phyloP scores from a whole-genome alignment of 2,329 filamentous ascomycete species.

The Curvularia verruculosa region DNA sequence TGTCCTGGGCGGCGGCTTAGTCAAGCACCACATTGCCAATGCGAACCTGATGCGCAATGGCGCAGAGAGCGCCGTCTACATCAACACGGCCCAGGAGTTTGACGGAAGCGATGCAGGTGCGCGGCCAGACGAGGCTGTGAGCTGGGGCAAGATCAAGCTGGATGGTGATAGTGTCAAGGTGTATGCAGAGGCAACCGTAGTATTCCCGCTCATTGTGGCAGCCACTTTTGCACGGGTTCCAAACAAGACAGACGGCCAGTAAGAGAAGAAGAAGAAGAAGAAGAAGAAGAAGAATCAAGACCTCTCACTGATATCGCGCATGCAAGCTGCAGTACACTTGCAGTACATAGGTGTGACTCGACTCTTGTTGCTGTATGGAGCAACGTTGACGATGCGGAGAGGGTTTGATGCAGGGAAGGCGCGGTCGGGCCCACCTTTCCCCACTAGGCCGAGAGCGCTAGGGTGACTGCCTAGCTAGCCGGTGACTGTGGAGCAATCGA shows the following conservation, averaged over 20 bases:
- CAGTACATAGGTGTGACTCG: too few relatives aligned
- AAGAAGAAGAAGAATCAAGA: not conserved
- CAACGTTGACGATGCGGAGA: constrained; percentile 25
- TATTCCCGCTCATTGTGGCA: constrained; percentile 70
- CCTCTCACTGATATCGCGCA: not conserved
- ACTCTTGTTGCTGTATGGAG: constrained; percentile 11
- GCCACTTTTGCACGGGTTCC: constrained; percentile 64
- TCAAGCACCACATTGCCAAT: constrained; percentile 99
- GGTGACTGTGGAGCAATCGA: constrained; percentile 26
- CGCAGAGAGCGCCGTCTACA: constrained; percentile 94
- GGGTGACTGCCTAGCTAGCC: constrained; percentile 31
- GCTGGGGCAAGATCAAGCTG: constrained; percentile 97
- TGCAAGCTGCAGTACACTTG: not conserved
- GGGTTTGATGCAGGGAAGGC: constrained; percentile 31
- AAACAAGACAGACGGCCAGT: not conserved
- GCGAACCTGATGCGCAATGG: constrained; percentile 97
- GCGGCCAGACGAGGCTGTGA: constrained; percentile 92
- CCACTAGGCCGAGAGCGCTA: constrained; percentile 21
- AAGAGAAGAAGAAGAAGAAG: not conserved
- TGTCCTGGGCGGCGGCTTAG: constrained; percentile 88
- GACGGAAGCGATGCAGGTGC: constrained; percentile 97
- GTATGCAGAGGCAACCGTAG: constrained; percentile 70
- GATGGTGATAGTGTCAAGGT: constrained; percentile 88
- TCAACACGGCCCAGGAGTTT: constrained; percentile 97
- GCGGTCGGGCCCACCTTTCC: constrained; percentile 26